phyloP scores from a whole-genome alignment of 2,329 filamentous ascomycete genomes.

The Microcyclosporella mali region DNA sequence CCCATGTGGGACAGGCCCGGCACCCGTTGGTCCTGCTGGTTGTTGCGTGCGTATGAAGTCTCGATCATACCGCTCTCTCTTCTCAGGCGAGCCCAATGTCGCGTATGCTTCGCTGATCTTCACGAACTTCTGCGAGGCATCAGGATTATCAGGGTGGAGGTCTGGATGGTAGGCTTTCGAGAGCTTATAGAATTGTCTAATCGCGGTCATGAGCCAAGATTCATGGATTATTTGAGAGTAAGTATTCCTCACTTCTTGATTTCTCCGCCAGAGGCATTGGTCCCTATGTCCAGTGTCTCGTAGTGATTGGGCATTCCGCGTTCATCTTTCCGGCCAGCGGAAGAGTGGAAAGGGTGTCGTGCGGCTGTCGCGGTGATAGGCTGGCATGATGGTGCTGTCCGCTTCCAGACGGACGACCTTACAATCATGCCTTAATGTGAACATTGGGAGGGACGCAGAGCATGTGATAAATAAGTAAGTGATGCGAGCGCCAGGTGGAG shows the following conservation, averaged over 20 bases:
- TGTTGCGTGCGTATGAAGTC: conserved; percentile 46
- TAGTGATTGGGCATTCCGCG: conserved; percentile 60
- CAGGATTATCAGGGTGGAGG: conserved; percentile 70
- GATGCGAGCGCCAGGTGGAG: too few relatives aligned
- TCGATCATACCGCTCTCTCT: conserved; percentile 76
- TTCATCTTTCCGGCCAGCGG: conserved; percentile 14
- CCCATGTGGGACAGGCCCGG: conserved; percentile 50
- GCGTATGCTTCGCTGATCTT: conserved; percentile 36
- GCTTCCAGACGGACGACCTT: conserved; percentile 25
- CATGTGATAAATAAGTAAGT: background rate
- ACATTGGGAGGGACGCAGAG: conserved; percentile 13
- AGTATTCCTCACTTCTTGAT: conserved; percentile 63
- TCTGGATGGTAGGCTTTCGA: conserved; percentile 92
- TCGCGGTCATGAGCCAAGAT: background rate
- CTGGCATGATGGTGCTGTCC: conserved; percentile 18
- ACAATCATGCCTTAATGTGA: conserved; percentile 27
- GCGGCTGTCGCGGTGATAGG: background rate
- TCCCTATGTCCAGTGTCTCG: conserved; percentile 67
- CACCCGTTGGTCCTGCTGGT: conserved; percentile 26
- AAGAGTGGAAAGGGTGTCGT: conserved; percentile 20
- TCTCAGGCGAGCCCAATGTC: conserved; percentile 50
- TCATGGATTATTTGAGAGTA: background rate
- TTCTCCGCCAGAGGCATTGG: conserved; percentile 63
- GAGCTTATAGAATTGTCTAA: conserved; percentile 70
- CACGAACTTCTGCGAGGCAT: conserved; percentile 62